These are phyloP conservation scores for Cyclaneusma minus DNA, from an alignment of 2,329 filamentous ascomycete genomes.

Conservation along the genomic window DNA sequence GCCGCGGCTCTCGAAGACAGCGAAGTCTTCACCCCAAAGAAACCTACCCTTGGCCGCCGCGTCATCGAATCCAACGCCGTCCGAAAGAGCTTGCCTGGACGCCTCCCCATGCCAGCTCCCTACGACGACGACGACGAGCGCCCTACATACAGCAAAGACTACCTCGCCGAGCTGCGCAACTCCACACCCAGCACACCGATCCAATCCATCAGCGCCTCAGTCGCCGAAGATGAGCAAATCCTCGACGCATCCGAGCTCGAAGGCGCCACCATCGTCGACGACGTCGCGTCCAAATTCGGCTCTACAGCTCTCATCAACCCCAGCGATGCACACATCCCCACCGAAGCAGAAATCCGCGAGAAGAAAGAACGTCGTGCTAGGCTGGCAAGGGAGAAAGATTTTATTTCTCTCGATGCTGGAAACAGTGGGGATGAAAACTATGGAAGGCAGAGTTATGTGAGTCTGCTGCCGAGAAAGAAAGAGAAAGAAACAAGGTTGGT, in stretches of 20 bases:
- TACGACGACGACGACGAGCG: conserved; percentile 49
- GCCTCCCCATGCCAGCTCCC: conserved; percentile 8
- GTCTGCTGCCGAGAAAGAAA: conserved; percentile 35
- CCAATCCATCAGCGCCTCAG: conserved; percentile 24
- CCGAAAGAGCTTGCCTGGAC: conserved; percentile 30
- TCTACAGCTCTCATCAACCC: conserved; percentile 10
- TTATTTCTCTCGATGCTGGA: conserved; percentile 47
- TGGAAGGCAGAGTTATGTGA: conserved; percentile 8
- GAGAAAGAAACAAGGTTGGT: conserved; percentile 61
- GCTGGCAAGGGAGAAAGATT: conserved; percentile 57
- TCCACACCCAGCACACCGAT: conserved; percentile 72
- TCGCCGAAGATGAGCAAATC: conserved; percentile 35
- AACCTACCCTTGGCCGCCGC: conserved; percentile 43
- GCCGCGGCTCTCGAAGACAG: conserved; percentile 33
- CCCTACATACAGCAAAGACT: conserved; percentile 74
- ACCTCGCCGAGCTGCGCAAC: conserved; percentile 70
- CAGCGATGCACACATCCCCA: conserved; percentile 47
- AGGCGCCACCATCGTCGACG: conserved; percentile 47
- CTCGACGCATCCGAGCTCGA: conserved; percentile 45
- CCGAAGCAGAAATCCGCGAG: conserved; percentile 72
- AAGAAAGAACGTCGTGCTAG: conserved; percentile 83
- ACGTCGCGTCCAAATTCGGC: conserved; percentile 7
- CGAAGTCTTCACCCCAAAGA: conserved; percentile 45
- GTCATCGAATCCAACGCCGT: conserved; percentile 52
- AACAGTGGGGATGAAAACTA: conserved; percentile 28